Conservation (phyloP, 805 yeast species). For the Wickerhamomyces pijperi region DNA sequence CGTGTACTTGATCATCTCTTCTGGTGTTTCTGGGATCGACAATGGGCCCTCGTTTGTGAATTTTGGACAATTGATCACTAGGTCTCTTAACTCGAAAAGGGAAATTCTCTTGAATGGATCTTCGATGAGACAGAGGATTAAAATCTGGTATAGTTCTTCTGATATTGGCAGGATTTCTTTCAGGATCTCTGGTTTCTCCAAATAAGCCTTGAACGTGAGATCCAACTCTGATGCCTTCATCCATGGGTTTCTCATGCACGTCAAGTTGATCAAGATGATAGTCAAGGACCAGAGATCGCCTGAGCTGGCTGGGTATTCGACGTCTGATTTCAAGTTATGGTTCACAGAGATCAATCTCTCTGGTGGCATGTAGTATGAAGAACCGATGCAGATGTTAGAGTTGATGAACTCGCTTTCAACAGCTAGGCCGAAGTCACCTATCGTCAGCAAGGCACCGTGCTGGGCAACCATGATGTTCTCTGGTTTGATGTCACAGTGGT, state of each 20-base stretch:
- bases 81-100: conserved; percentile 11
- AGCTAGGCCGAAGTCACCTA: conserved; percentile 89
- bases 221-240: conserved; percentile 61
- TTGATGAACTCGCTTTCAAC: conserved; percentile 45
- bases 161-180: conserved; percentile 66
- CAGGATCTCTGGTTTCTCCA: conserved; percentile 43
- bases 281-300: conserved; percentile 88
- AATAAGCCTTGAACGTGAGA: conserved; percentile 53
- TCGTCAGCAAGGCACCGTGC: conserved; percentile 42
- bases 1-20: conserved; percentile 1
- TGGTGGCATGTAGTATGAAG: conserved; percentile 89
- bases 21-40: conserved; percentile 7
- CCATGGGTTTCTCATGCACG: conserved; percentile 88
- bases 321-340: conserved; percentile 11
- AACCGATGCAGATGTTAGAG: conserved; percentile 73
- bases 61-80: conserved; percentile 9
- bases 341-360: conserved; percentile 45
- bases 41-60: conserved; percentile 15
- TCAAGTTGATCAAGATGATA: conserved; percentile 65
- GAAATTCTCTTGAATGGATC: conserved; percentile 24
- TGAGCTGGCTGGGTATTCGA: conserved; percentile 50
- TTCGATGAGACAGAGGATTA: conserved; percentile 23
- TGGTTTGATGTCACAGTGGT: conserved; percentile 92
- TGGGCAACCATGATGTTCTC: conserved; percentile 72
- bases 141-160: conserved; percentile 41